These are phyloP conservation scores for Lentinula lateritia DNA, from an alignment of 768 basidiomycete genomes.

Conservation along the genomic window DNA sequence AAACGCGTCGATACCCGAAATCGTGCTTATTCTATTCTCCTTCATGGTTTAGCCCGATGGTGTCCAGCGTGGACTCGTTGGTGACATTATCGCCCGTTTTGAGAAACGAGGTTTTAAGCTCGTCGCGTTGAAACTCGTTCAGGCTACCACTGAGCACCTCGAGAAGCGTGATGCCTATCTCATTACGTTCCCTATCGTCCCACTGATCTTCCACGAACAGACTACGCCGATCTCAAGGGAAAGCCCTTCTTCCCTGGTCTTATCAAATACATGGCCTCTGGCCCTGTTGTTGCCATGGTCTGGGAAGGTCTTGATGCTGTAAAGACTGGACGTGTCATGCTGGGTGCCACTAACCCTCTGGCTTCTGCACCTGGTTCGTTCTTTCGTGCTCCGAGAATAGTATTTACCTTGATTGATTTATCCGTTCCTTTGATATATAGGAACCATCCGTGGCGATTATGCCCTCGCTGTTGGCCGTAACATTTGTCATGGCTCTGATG, in stretches of 20 bases:
- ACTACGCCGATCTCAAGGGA: slow-evolving; percentile 93
- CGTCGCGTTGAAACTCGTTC: slow-evolving; percentile 87
- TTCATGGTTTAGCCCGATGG: slow-evolving; percentile 77
- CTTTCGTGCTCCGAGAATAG: background rate
- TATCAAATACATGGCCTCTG: slow-evolving; percentile 93
- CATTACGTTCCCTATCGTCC: slow-evolving; percentile 12
- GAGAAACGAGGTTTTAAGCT: slow-evolving; percentile 99
- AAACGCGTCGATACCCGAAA: background rate
- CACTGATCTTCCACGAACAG: slow-evolving; percentile 28
- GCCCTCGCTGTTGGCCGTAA: slow-evolving; percentile 93
- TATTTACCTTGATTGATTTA: slow-evolving; percentile 1
- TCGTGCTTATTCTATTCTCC: background rate
- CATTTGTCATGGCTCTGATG: slow-evolving; percentile 89
- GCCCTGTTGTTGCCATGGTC: slow-evolving; percentile 94
- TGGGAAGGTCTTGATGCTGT: slow-evolving; percentile 94
- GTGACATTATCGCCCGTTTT: slow-evolving; percentile 93
- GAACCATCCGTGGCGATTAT: slow-evolving; percentile 95
- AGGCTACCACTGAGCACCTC: slow-evolving; percentile 77
- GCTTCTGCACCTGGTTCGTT: slow-evolving; percentile 74
- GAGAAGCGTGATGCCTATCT: slow-evolving; percentile 61
- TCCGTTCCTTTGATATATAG: slow-evolving; percentile 28
- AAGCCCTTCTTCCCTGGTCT: slow-evolving; percentile 96
- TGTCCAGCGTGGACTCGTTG: slow-evolving; percentile 93
- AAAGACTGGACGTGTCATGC: slow-evolving; percentile 94
- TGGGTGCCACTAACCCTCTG: slow-evolving; percentile 96